Base-by-base conservation (phyloP, 1,284 basidiomycete species). In the Rhizoctonia solani region DNA sequence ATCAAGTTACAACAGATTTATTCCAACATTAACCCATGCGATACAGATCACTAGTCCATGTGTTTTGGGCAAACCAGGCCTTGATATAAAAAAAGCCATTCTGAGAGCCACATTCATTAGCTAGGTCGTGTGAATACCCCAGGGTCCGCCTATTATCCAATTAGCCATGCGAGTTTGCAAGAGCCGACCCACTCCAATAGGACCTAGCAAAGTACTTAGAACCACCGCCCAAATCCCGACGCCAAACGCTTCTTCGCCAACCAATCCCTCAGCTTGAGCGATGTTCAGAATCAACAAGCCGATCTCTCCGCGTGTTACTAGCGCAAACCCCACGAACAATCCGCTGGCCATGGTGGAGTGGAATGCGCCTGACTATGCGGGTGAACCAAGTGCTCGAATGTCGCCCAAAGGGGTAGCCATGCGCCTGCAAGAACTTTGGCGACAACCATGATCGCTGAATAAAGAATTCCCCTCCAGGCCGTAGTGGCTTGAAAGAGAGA, bases 391-490 rank as follows among this genome's bases (percentile, higher is more conserved):
- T 14, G 8, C 19, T 6, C n/a, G n/a, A n/a, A n/a, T n/a, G n/a
- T n/a, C n/a, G n/a, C 8, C 68, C 74, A 75, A 13, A 77, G 21
- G 11, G 77, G 47, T 58, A 81, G 53, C 73, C 77, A 79, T 0
- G 73, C 11, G 0, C 80, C 81, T 13, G 76, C 78, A 21, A 77
- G 42, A 3, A 76, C 69, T 72, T 86, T 85, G 14, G 77, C 81
- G 27, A 83, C 53, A 1, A 76, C 71, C 83, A 85, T 85, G 21
- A 85, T 72, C 0, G 83, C 34, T 1, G 81, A 74, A 71, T 80
- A 83, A 19, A 81, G 71, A 59, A 85, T 69, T 0, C 84, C 83
- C 42, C 77, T 75, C 84, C 84, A 86, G 58, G 85, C 74, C 53
- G 81, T 75, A 0, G 46, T 69, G 0, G 79, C 81, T 1, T 72